Evolutionary conservation across 768 basidiomycete genomes (phyloP), one percentile per base, ranked within the genome.

Genomic region (Lyophyllum decastes): DNA sequence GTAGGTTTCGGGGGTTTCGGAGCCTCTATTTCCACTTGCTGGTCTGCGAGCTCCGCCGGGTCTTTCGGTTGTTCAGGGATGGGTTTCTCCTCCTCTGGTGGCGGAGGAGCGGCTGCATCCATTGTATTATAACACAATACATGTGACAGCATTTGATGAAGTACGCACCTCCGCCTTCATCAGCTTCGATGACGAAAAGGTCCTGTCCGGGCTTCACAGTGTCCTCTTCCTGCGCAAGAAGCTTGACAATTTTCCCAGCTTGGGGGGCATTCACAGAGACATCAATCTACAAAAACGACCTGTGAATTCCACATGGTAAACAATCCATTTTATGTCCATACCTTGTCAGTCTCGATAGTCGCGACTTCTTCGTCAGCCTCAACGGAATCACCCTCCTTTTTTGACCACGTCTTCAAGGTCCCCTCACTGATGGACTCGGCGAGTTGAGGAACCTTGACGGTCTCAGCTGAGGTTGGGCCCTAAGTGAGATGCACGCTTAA

Each of bases 291-390:
- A 55, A 63, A 40, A 33, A 19, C 40, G 54, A 38, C 30, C 51
- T 44, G 48, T 47, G 43, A 61, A 47, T 11, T 40, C 41, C 55
- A 59, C 52, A 44, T 46, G 33, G 30, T 54, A 10, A 27, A 41
- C 41, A 7, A 47, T 40, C 34, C 27, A 45, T 27, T 26, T 14
- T 38, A 43, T 25, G 43, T 57, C 65, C 78, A 55, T 59, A 93
- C 96, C 89, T 98, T 98, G 82, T 99, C 96, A 8, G 96, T 99
- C 78, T 98, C 96, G 63, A 98, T 98, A 45, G 94, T 96, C 16
- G 94, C 96, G 43, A 99, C 82, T 77, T 99, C 96, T 76, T 98
- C 96, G 70, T 98, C 96, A 26, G 80, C 88, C 70, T 88, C 84
- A 55, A 98, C 95, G 57, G 78, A 82, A 70, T 99, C 96, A 14